Evolutionary conservation across 2,329 filamentous ascomycete species (phyloP).

Genomic region (Colletotrichum sp.): DNA sequence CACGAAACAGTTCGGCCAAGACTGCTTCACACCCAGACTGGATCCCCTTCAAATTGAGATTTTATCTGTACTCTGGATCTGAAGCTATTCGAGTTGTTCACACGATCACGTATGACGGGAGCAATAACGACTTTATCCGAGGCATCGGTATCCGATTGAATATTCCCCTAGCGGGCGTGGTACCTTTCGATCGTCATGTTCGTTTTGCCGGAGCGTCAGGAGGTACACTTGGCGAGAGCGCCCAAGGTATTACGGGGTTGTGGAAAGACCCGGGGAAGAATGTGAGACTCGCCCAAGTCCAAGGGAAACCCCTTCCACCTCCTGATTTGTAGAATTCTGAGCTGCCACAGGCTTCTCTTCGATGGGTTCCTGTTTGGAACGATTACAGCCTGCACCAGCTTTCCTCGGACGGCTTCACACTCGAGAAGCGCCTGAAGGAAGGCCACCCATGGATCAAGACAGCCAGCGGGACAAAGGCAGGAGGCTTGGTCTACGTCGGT

Average conservation of each 20-base stretch:
- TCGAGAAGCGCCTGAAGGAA: constrained; percentile 64
- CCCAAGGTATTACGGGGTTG: constrained; percentile 65
- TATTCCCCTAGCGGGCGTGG: constrained; percentile 54
- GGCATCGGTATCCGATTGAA: constrained; percentile 60
- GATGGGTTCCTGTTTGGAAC: constrained; percentile 63
- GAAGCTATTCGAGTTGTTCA: constrained; percentile 59
- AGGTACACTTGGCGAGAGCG: constrained; percentile 60
- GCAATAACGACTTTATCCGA: constrained; percentile 54
- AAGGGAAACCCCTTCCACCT: constrained; percentile 47
- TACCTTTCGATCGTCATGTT: constrained; percentile 63
- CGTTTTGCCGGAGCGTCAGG: constrained; percentile 59
- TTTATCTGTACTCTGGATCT: constrained; percentile 63
- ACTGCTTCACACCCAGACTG: constrained; percentile 45
- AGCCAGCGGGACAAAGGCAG: constrained; percentile 57
- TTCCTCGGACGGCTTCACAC: constrained; percentile 62
- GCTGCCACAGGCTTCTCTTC: constrained; percentile 45
- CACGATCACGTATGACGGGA: constrained; percentile 58
- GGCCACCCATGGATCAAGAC: constrained; percentile 64
- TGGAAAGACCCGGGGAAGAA: constrained; percentile 55
- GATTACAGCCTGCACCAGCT: constrained; percentile 62
- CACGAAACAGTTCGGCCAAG: neutral
- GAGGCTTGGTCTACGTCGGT: constrained; percentile 63
- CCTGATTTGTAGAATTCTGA: constrained; percentile 49
- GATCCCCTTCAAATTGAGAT: constrained; percentile 61
- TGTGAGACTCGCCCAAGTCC: constrained; percentile 54